Evolutionary conservation across 208 protist genomes (phyloP).

Genomic region (Leishmania arabica): DNA sequence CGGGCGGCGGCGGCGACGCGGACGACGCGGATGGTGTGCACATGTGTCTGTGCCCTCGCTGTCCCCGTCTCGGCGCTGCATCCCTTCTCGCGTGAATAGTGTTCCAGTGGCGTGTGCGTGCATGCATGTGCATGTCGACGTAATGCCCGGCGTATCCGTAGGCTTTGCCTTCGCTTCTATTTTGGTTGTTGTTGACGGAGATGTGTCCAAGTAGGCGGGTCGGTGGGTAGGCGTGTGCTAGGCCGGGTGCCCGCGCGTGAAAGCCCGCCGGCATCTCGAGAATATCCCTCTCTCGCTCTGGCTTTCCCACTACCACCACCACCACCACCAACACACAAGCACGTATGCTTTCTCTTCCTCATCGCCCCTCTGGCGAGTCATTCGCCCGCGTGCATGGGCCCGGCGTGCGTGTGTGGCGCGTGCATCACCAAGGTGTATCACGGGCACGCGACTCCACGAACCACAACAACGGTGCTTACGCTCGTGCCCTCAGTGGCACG

Average conservation of each 20-base stretch:
- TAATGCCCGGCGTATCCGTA: background rate
- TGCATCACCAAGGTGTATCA: no score
- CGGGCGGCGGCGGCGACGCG: no score
- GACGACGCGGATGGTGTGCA: background rate
- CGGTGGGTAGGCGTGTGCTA: no score
- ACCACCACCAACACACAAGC: background rate
- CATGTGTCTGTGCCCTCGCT: conserved; percentile 5
- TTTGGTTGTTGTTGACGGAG: background rate
- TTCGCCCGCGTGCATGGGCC: no score
- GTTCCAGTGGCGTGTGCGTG: conserved; percentile 3
- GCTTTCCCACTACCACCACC: background rate
- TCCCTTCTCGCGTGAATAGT: conserved; percentile 11
- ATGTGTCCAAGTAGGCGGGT: background rate
- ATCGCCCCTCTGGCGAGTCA: no score
- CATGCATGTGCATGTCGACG: background rate
- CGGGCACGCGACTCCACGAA: no score
- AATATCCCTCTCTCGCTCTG: background rate
- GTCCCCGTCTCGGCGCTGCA: background rate
- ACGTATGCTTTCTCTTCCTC: background rate
- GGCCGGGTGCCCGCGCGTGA: background rate
- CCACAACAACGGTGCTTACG: no score
- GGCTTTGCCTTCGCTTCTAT: background rate
- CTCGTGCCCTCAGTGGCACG: no score
- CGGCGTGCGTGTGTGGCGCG: no score
- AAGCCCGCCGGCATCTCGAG: background rate